Percentiles rank a stretch among this genome's conserved stretches.
Conservation (phyloP, 805 yeast genomes). For the Blastobotrys parvus region DNA sequence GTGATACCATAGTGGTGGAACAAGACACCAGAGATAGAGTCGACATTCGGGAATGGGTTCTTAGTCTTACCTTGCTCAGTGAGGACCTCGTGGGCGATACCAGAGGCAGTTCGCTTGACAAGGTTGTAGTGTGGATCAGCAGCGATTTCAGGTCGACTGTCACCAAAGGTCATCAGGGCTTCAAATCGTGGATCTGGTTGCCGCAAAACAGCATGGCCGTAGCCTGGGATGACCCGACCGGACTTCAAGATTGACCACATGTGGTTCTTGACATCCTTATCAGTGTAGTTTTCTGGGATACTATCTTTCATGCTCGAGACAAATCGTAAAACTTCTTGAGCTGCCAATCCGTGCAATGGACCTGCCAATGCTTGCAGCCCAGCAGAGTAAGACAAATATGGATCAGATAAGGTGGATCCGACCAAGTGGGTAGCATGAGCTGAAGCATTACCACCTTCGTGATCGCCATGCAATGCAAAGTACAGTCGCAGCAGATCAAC, state of each 20-base stretch:
- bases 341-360: slow-evolving; percentile 82
- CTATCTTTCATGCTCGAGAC: slow-evolving; percentile 58
- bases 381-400: slow-evolving; percentile 70
- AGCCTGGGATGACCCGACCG: slow-evolving; percentile 84
- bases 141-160: slow-evolving; percentile 38
- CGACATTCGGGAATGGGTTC: slow-evolving; percentile 92
- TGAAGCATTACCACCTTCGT: slow-evolving; percentile 85
- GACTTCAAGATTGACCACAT: slow-evolving; percentile 71
- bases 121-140: slow-evolving; percentile 72
- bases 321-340: slow-evolving; percentile 83
- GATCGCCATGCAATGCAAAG: slow-evolving; percentile 77
- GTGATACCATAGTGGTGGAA: slow-evolving; percentile 80
- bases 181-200: slow-evolving; percentile 84
- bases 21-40: slow-evolving; percentile 79
- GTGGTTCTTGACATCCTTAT: slow-evolving; percentile 63
- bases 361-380: slow-evolving; percentile 84
- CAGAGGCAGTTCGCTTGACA: slow-evolving; percentile 59
- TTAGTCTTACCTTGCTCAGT: slow-evolving; percentile 83
- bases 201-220: slow-evolving; percentile 83
- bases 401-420: slow-evolving; percentile 74
- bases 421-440: slow-evolving; percentile 83
- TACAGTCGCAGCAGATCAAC: slow-evolving; percentile 74
- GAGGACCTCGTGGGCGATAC: slow-evolving; percentile 75
- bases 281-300: slow-evolving; percentile 62
- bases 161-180: slow-evolving; percentile 79